Conservation (phyloP, 1,284 basidiomycete species). For the Moesziomyces globuligerus region DNA sequence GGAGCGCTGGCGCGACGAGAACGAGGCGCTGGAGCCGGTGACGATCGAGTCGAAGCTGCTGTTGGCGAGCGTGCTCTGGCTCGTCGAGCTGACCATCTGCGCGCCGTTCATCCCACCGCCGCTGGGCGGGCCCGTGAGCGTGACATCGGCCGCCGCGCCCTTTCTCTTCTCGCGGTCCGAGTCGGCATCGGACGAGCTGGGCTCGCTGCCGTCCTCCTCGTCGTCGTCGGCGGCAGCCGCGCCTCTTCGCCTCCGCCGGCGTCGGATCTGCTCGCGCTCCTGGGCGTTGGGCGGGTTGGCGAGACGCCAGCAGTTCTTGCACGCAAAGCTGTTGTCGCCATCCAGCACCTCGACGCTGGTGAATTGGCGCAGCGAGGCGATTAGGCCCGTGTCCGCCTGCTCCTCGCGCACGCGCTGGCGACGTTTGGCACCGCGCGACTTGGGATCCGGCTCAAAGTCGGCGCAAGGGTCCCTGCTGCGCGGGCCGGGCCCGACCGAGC, state of each 20-base stretch:
- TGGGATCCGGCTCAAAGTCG: conserved; percentile 39
- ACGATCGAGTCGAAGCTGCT: conserved; percentile 35
- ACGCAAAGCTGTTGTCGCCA: conserved; percentile 92
- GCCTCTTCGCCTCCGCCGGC: conserved; percentile 65
- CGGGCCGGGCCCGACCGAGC: conserved; percentile 18
- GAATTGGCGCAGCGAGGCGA: conserved; percentile 80
- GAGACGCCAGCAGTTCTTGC: conserved; percentile 90
- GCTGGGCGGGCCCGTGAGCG: conserved; percentile 7
- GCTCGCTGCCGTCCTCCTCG: conserved; percentile 68
- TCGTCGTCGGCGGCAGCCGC: conserved; percentile 34
- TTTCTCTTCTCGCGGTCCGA: conserved; percentile 13
- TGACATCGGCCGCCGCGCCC: conserved; percentile 6
- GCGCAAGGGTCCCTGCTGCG: conserved; percentile 15
- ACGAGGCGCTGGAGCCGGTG: conserved; percentile 32
- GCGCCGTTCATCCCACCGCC: neutral
- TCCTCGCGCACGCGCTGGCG: conserved; percentile 38
- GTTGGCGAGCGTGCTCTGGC: conserved; percentile 27
- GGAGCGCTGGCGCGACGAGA: conserved; percentile 12
- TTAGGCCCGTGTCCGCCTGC: conserved; percentile 68
- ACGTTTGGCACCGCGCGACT: conserved; percentile 36
- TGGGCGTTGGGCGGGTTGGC: conserved; percentile 72
- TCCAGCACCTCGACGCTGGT: conserved; percentile 89
- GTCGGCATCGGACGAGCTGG: conserved; percentile 56
- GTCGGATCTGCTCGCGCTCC: conserved; percentile 64
- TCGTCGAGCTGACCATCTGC: conserved; percentile 9